Percentiles rank a stretch among this genome's conserved stretches.
Evolutionary conservation across 129 eudicot species (phyloP).

Genomic region (Artemisia tridentata): DNA sequence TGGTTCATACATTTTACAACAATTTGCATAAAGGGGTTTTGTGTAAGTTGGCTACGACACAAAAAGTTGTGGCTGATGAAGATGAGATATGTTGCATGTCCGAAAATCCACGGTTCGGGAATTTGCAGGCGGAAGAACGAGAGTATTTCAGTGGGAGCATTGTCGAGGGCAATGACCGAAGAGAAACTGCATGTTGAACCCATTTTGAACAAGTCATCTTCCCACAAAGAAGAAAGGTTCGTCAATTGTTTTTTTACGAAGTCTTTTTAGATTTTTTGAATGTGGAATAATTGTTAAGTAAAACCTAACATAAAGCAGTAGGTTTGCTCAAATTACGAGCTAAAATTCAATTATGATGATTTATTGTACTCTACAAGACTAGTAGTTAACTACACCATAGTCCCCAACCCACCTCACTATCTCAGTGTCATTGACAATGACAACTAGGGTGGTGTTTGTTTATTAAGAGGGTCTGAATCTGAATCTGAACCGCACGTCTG

Average conservation of each 20-base stretch:
- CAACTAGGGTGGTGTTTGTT: too few relatives aligned
- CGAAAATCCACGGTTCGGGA: constrained; percentile 94
- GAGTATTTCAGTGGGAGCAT: constrained; percentile 97
- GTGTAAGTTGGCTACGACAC: constrained; percentile 37
- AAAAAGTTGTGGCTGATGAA: constrained; percentile 2
- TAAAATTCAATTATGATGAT: too few relatives aligned
- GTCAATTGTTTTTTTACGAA: background rate
- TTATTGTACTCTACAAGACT: too few relatives aligned
- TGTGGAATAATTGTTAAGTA: too few relatives aligned
- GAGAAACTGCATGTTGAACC: constrained; percentile 42
- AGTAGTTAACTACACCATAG: too few relatives aligned
- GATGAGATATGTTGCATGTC: constrained; percentile 81
- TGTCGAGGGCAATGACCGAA: constrained; percentile 56
- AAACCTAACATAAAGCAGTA: too few relatives aligned
- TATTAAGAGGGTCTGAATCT: too few relatives aligned
- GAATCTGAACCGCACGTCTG: too few relatives aligned
- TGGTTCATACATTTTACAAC: too few relatives aligned
- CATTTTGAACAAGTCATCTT: constrained; percentile 56
- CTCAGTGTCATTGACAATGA: too few relatives aligned
- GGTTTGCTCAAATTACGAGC: too few relatives aligned
- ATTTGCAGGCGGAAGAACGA: constrained; percentile 69
- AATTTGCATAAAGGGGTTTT: constrained; percentile 50
- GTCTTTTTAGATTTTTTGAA: background rate
- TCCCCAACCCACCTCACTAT: too few relatives aligned
- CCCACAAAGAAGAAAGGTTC: constrained; percentile 87